Percentiles rank a stretch among this genome's conserved stretches.
Conservation (phyloP, 306 rosid species). For the Acacia confusa region DNA sequence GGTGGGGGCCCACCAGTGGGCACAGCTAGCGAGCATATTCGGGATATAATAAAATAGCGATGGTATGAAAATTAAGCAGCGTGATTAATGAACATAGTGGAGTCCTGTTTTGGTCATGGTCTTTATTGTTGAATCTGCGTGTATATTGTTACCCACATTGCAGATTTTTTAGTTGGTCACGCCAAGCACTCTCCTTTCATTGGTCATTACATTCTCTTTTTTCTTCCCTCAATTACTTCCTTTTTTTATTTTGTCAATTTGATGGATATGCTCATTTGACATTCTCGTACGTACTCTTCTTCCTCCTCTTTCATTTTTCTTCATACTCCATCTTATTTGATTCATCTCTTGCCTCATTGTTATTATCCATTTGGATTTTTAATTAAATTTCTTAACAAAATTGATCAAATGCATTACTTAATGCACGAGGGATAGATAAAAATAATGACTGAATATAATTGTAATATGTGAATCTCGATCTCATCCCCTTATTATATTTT, state of each 20-base stretch:
- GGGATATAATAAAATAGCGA: no score
- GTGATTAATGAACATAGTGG: no score
- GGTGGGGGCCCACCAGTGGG: not conserved
- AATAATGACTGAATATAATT: no score
- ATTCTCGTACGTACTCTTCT: not conserved
- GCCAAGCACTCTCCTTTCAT: not conserved
- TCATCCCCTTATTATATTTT: no score
- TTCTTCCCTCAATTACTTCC: no score
- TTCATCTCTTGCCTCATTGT: not conserved
- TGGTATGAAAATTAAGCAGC: not conserved
- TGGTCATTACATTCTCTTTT: not conserved
- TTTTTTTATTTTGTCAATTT: not conserved
- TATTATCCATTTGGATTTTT: not conserved
- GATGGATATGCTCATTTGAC: constrained; percentile 27
- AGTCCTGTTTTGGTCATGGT: no score
- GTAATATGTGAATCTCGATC: not conserved
- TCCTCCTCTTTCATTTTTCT: not conserved
- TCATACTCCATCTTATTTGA: not conserved
- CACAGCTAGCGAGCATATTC: no score
- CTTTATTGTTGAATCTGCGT: no score
- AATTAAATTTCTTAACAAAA: not conserved
- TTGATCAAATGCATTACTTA: not conserved
- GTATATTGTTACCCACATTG: not conserved
- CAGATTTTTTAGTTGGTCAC: not conserved
- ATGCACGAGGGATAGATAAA: not conserved